These are phyloP conservation scores for Mycena haematopus DNA, from an alignment of 768 basidiomycete species.

Conservation along the genomic window DNA sequence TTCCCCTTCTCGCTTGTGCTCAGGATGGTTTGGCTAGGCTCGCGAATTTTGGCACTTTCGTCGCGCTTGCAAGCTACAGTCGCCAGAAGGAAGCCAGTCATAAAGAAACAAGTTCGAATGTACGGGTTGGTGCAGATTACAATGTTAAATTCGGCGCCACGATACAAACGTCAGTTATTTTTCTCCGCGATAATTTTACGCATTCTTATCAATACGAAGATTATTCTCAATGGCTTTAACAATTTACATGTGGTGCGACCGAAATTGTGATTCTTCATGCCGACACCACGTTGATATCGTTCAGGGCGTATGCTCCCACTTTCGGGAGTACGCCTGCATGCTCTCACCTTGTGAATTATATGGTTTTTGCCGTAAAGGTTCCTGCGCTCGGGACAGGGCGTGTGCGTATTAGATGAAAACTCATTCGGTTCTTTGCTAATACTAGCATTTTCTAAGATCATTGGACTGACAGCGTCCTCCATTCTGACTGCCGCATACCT, in stretches of 20 bases:
- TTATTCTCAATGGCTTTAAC: slow-evolving; percentile 29
- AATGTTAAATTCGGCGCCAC: slow-evolving; percentile 47
- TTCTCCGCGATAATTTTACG: not conserved
- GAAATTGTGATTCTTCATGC: slow-evolving; percentile 6
- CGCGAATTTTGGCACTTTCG: slow-evolving; percentile 49
- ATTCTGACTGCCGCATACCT: slow-evolving; percentile 40
- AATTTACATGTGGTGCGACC: slow-evolving; percentile 44
- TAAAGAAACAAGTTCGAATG: slow-evolving; percentile 14
- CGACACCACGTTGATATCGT: not conserved
- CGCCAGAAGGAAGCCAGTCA: slow-evolving; percentile 41
- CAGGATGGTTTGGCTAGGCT: slow-evolving; percentile 36
- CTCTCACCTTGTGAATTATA: slow-evolving; percentile 39
- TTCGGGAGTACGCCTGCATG: slow-evolving; percentile 39
- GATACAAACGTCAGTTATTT: slow-evolving; percentile 39
- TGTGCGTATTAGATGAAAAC: slow-evolving; percentile 5
- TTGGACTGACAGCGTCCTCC: slow-evolving; percentile 40
- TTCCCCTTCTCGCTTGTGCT: not conserved
- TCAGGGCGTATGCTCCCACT: slow-evolving; percentile 39
- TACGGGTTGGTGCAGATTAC: slow-evolving; percentile 35
- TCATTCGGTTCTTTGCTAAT: not conserved
- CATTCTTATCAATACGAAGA: not conserved
- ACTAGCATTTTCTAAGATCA: slow-evolving; percentile 15
- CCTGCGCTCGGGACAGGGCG: slow-evolving; percentile 41
- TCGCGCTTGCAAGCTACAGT: slow-evolving; percentile 49
- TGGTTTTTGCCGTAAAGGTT: slow-evolving; percentile 42